A percentile compares a stretch with the other conserved stretches of the same genome.
Conservation (phyloP, 208 protist genomes). For the Acanthamoeba culbertsoni region DNA sequence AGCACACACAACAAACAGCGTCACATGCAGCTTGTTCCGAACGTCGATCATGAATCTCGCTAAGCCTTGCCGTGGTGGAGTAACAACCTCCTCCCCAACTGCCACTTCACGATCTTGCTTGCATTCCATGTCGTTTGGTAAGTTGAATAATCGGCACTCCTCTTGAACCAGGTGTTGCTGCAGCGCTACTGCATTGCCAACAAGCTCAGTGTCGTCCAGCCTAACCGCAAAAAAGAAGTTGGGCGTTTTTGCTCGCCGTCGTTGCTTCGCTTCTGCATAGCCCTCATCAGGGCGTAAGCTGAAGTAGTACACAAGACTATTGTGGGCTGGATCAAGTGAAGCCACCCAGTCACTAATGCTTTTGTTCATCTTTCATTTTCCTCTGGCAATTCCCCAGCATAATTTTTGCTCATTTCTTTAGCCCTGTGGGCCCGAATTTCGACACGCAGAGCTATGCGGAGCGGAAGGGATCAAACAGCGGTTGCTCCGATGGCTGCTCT, state of each 20-base stretch:
- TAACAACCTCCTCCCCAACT: background rate
- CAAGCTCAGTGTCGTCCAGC: background rate
- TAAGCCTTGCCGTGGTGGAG: background rate
- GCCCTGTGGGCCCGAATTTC: background rate
- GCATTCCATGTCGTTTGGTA: background rate
- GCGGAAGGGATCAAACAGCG: background rate
- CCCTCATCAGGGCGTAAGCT: background rate
- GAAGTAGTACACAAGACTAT: background rate
- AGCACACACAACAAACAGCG: background rate
- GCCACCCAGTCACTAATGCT: background rate
- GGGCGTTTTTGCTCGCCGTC: background rate
- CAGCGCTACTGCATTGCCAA: background rate
- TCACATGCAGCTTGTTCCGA: background rate
- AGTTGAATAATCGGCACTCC: background rate
- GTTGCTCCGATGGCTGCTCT: background rate
- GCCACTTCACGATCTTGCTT: background rate
- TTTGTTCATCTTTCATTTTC: background rate
- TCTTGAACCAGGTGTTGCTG: background rate
- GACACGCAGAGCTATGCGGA: background rate
- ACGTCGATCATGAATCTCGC: background rate
- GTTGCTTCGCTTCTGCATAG: background rate
- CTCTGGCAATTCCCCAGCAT: too few species aligned
- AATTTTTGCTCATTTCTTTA: too few species aligned
- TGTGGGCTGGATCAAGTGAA: background rate
- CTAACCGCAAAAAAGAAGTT: background rate